Base-by-base conservation (phyloP, 257 asterid genomes). In the Datura wrightii region DNA sequence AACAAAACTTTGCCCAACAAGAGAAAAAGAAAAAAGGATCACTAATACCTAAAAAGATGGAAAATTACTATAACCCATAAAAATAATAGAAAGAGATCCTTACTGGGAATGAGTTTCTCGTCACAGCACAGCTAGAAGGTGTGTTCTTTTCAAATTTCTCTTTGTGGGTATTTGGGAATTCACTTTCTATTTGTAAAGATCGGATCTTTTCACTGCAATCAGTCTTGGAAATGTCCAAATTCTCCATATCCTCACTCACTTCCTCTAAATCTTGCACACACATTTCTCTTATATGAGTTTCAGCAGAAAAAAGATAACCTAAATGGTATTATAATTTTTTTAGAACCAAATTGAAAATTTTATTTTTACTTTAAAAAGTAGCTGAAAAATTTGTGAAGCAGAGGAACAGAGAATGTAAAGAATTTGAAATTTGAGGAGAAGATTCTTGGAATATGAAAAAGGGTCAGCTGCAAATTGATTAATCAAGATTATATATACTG, bases 211-310 rank as follows among this genome's bases (percentile, higher is more conserved):
- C 54, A 86, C 87, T 88, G 9, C 88, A 84, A 80, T 88, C 88
- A 56, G 83, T 88, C 82, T 74, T 86, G 13, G 92, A 89, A 59
- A 93, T 84, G 24, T 85, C 91, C 86, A 87, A 79, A 67, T 88
- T 91, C 54, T 93, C 95, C 92, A 89, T 90, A 79, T 84, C 93
- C 24, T 89, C 94, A 48, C 84, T 87, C 79, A 87, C 93, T 89
- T 91, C 92, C 88, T 94, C 97, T 55, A 92, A 91, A 83, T 92
- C 98, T 87, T 92, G 96, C 53, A 95, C 91, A 84, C 98, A 91
- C 98, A 93, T 94, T 70, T 85, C 80, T 41, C 10, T 56, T 80
- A 67, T n/a, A 44, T 10, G 66, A 62, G 19, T 39, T 62, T 80
- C 19, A 59, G 14, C 83, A 34, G 8, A 6, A 1, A 54, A 54